Conservation (phyloP, 352 stramenopile species). For the Globisporangium nodosum region DNA sequence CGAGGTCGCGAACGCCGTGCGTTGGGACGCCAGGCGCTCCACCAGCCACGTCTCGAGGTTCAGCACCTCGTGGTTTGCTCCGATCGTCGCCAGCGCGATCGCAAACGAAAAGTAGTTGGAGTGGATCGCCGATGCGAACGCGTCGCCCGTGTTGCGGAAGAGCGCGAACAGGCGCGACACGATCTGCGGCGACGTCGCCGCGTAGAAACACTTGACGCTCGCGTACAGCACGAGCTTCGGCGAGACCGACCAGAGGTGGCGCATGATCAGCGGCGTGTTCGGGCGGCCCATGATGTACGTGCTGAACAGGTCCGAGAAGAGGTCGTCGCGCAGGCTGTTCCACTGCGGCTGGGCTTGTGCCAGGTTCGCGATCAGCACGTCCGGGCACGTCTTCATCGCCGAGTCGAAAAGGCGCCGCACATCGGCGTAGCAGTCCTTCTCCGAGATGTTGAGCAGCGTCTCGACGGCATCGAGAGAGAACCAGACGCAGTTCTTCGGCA, state of each 20-base stretch:
- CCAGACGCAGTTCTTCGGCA: constrained; percentile 84
- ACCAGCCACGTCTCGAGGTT: constrained; percentile 81
- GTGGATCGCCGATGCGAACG: constrained; percentile 76
- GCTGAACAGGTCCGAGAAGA: constrained; percentile 85
- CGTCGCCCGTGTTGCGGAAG: constrained; percentile 80
- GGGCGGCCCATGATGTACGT: constrained; percentile 83
- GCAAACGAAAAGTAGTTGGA: constrained; percentile 89
- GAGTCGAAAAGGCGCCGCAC: constrained; percentile 74
- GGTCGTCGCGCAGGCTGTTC: constrained; percentile 78
- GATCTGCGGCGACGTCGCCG: constrained; percentile 69
- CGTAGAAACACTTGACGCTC: constrained; percentile 86
- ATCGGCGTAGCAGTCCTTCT: constrained; percentile 81
- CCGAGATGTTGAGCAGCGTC: constrained; percentile 68
- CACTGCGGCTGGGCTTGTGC: constrained; percentile 68
- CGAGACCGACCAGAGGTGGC: constrained; percentile 78
- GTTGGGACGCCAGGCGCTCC: constrained; percentile 69
- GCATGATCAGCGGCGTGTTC: constrained; percentile 86
- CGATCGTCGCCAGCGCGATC: constrained; percentile 73
- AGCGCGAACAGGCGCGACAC: constrained; percentile 78
- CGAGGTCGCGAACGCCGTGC: constrained; percentile 80
- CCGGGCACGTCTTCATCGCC: constrained; percentile 78
- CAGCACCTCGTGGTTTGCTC: constrained; percentile 82
- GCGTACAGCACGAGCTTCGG: constrained; percentile 85
- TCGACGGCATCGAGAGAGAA: constrained; percentile 84
- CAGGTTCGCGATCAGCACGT: constrained; percentile 85